Conservation (phyloP, 2,329 filamentous ascomycete species). For the Penicillium occitanis region DNA sequence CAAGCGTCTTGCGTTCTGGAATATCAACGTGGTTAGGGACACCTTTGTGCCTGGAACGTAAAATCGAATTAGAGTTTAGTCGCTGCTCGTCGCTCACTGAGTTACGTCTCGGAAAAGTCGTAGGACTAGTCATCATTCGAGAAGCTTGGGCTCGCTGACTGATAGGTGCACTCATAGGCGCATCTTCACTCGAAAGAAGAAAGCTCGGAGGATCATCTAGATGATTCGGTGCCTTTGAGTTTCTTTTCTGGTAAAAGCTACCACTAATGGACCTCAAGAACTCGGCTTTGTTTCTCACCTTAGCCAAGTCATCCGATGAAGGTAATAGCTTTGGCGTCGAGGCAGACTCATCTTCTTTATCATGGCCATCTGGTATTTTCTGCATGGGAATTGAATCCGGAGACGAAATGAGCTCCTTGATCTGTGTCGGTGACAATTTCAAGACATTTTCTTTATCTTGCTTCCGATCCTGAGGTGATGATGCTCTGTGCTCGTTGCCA, state of each 20-base stretch:
- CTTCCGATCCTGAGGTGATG: conserved; percentile 13
- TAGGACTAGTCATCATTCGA: conserved; percentile 36
- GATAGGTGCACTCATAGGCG: conserved; percentile 25
- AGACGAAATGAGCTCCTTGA: conserved; percentile 51
- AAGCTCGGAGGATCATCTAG: conserved; percentile 30
- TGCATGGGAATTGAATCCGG: conserved; percentile 51
- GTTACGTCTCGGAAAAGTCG: conserved; percentile 32
- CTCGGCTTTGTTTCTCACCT: conserved; percentile 25
- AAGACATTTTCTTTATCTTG: conserved; percentile 38
- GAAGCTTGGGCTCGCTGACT: conserved; percentile 34
- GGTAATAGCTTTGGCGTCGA: conserved; percentile 12
- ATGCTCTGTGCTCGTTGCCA: background rate
- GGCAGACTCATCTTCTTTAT: conserved; percentile 4
- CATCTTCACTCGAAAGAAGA: conserved; percentile 25
- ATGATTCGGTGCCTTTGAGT: conserved; percentile 18
- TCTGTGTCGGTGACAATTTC: conserved; percentile 52
- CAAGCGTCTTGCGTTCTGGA: conserved; percentile 30
- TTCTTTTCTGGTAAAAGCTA: conserved; percentile 17
- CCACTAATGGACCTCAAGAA: conserved; percentile 25
- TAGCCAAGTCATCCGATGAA: conserved; percentile 32
- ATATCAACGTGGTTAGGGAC: conserved; percentile 34
- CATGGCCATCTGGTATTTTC: conserved; percentile 28
- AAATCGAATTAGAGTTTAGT: conserved; percentile 35
- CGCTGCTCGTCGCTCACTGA: conserved; percentile 34
- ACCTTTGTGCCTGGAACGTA: conserved; percentile 35